Evolutionary conservation across 1,284 basidiomycete species (phyloP).

Genomic region (Gomphus sp.): DNA sequence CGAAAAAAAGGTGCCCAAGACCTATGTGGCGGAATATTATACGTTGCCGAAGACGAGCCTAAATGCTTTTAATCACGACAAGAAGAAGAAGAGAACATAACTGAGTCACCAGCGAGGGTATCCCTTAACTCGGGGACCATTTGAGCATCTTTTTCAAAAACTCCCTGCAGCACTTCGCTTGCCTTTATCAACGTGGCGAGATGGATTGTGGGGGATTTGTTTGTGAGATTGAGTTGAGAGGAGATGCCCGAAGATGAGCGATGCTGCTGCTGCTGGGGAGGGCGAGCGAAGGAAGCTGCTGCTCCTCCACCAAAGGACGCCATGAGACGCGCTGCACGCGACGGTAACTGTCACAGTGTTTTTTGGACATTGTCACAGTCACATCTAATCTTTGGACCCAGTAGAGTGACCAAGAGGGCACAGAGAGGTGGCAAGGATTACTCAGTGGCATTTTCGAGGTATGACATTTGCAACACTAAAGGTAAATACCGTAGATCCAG

Average conservation of each 20-base stretch:
- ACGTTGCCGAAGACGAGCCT: slow-evolving; percentile 59
- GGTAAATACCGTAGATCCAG: too few relatives aligned
- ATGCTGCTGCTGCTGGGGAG: neutral
- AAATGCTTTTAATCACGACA: slow-evolving; percentile 15
- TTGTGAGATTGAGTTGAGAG: neutral
- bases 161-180: slow-evolving; percentile 55
- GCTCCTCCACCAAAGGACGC: neutral
- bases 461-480: too few relatives aligned
- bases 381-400: too few relatives aligned
- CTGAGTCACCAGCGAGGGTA: slow-evolving; percentile 41
- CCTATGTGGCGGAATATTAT: slow-evolving; percentile 71
- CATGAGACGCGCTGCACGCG: slow-evolving; percentile 3
- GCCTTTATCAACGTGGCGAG: slow-evolving; percentile 55
- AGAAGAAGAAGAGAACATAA: neutral
- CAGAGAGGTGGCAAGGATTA: too few relatives aligned
- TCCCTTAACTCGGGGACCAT: slow-evolving; percentile 67
- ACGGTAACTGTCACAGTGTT: neutral
- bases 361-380: too few relatives aligned
- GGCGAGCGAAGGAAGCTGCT: neutral
- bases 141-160: slow-evolving; percentile 61
- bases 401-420: too few relatives aligned
- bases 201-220: slow-evolving; percentile 20
- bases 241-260: neutral
- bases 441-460: too few relatives aligned
- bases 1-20: slow-evolving; percentile 80